These are phyloP conservation scores for Xylogone sp. DNA, from an alignment of 2,329 filamentous ascomycete species.

Conservation along the genomic window DNA sequence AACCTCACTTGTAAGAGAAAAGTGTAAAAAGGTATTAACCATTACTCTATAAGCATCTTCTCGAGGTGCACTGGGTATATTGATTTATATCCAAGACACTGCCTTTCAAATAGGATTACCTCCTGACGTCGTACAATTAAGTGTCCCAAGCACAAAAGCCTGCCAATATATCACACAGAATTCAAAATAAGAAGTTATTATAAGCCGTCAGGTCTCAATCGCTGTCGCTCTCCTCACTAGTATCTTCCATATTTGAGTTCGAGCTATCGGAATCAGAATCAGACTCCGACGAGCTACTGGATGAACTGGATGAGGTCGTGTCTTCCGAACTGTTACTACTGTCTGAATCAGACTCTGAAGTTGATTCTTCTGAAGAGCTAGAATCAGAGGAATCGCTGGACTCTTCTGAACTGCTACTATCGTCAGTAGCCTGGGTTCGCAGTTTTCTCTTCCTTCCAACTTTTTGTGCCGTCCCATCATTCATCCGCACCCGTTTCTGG, in stretches of 20 bases:
- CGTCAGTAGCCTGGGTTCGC: constrained; percentile 21
- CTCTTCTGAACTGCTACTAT: constrained; percentile 11
- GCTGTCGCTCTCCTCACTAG: constrained; percentile 14
- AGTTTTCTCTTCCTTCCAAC: constrained; percentile 43
- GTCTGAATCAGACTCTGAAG: constrained; percentile 8
- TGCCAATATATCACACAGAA: neutral
- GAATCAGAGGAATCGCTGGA: constrained; percentile 16
- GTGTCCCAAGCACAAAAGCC: neutral
- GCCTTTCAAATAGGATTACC: neutral
- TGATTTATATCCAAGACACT: neutral
- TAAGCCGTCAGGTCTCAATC: constrained; percentile 4
- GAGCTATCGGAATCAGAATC: constrained; percentile 1
- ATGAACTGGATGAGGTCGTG: constrained; percentile 15
- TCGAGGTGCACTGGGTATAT: neutral
- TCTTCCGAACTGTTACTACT: constrained; percentile 5
- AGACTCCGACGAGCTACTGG: constrained; percentile 10
- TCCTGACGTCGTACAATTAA: neutral
- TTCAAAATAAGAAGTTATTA: neutral
- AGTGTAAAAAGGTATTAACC: no score
- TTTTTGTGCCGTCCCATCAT: constrained; percentile 44
- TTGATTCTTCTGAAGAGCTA: constrained; percentile 17
- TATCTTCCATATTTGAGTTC: constrained; percentile 1
- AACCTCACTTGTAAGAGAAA: no score
- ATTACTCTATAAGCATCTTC: neutral
- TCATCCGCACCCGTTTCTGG: constrained; percentile 39